Evolutionary conservation across 202 grass and related monocot species (phyloP).

Genomic region (Zizania palustris): DNA sequence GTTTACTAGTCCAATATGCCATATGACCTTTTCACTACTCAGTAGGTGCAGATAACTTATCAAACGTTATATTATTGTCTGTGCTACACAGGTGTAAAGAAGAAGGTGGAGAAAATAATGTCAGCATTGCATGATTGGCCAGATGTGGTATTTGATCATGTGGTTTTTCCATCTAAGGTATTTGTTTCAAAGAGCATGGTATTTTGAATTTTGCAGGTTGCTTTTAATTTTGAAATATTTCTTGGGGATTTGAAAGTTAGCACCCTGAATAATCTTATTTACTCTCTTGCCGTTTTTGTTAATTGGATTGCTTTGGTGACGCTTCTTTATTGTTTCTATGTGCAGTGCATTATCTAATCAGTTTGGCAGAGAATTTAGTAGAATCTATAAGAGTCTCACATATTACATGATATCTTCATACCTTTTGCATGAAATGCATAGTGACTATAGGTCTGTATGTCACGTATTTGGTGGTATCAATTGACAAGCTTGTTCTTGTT

Average conservation of each 20-base stretch:
- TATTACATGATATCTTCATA: neutral
- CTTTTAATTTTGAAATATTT: constrained; percentile 17
- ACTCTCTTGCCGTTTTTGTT: neutral
- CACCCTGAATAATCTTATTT: constrained; percentile 9
- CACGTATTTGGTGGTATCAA: neutral
- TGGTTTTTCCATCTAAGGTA: constrained; percentile 60
- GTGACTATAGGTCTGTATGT: neutral
- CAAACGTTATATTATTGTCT: constrained; percentile 10
- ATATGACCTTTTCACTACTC: neutral
- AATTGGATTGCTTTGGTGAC: neutral
- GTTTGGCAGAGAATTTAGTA: neutral
- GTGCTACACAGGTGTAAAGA: constrained; percentile 54
- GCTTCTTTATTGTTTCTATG: neutral
- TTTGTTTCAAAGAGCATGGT: neutral
- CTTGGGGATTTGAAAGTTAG: neutral
- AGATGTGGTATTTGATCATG: constrained; percentile 39
- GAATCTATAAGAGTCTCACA: neutral
- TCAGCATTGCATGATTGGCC: constrained; percentile 49
- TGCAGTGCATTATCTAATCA: constrained; percentile 2
- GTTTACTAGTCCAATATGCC: constrained; percentile 12
- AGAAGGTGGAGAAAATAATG: constrained; percentile 56
- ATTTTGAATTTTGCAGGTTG: neutral
- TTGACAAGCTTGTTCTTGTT: constrained; percentile 26
- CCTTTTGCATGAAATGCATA: neutral
- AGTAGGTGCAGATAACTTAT: neutral